Percentiles rank a stretch among this genome's conserved stretches.
Conservation (phyloP, 805 yeast species). For the Brettanomyces anomalus region DNA sequence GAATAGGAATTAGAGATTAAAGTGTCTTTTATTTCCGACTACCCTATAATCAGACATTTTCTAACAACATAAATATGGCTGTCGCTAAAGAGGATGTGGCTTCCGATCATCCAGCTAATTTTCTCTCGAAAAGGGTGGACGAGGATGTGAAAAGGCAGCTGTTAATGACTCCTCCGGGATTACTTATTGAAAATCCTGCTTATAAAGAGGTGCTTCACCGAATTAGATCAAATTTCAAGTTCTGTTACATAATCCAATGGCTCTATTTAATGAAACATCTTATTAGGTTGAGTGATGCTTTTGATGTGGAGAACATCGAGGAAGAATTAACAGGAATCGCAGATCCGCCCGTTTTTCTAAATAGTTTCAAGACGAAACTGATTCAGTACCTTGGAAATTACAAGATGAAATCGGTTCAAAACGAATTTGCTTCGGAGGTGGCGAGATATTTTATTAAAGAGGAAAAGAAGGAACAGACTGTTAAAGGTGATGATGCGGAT, state of each 20-base stretch:
- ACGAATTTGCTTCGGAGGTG: conserved; percentile 21
- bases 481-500: conserved; percentile 3
- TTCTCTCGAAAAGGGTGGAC: conserved; percentile 20
- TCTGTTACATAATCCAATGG: conserved; percentile 44
- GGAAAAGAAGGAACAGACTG: conserved; percentile 5
- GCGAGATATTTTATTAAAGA: conserved; percentile 8
- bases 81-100: too few species aligned
- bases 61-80: too few species aligned
- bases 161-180: conserved; percentile 29
- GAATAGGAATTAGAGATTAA: too few species aligned
- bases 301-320: conserved; percentile 53
- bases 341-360: conserved; percentile 30
- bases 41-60: too few species aligned
- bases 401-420: conserved; percentile 20
- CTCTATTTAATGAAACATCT: conserved; percentile 42
- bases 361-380: conserved; percentile 34
- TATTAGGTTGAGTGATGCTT: conserved; percentile 41
- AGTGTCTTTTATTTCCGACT: too few species aligned
- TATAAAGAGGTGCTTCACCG: conserved; percentile 22
- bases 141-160: conserved; percentile 29
- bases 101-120: conserved; percentile 23
- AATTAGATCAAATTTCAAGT: conserved; percentile 29
- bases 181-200: conserved; percentile 29
- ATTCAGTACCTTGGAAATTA: conserved; percentile 31
- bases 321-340: conserved; percentile 46